Evolutionary conservation across 2,329 filamentous ascomycete species (phyloP).

Genomic region (Trichoderma sp.): DNA sequence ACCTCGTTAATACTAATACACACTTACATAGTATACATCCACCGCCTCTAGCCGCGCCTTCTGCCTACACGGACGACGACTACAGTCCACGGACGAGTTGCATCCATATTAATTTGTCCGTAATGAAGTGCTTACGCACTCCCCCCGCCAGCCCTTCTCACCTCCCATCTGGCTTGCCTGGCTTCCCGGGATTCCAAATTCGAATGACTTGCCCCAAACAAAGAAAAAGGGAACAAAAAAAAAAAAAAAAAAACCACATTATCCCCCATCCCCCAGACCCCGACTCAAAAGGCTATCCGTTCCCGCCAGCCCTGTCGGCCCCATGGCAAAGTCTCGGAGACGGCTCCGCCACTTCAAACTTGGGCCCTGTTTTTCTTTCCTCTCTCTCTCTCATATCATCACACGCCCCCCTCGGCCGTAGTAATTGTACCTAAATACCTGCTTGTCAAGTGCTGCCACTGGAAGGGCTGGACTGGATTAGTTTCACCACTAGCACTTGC

Average conservation of each 20-base stretch:
- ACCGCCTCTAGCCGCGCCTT: slow-evolving; percentile 7
- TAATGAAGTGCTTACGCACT: slow-evolving; percentile 6
- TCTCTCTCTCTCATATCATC: neutral
- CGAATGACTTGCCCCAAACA: neutral
- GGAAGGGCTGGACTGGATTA: neutral
- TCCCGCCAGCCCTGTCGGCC: slow-evolving; percentile 7
- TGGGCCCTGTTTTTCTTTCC: neutral
- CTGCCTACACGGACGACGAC: neutral
- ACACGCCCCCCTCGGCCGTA: neutral
- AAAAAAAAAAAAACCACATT: too few species aligned
- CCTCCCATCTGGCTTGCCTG: neutral
- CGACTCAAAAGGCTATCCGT: neutral
- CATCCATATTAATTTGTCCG: neutral
- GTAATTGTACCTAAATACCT: slow-evolving; percentile 9
- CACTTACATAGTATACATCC: neutral
- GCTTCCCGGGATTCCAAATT: slow-evolving; percentile 1
- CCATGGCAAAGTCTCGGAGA: neutral
- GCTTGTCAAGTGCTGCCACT: too few species aligned
- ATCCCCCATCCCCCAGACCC: neutral
- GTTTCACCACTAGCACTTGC: neutral
- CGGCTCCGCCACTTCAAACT: neutral
- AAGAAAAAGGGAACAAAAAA: neutral
- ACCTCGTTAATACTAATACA: neutral
- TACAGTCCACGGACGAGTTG: too few species aligned
- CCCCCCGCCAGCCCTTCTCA: neutral